Percentiles rank a stretch among this genome's conserved stretches.
Evolutionary conservation across 2,329 filamentous ascomycete genomes (phyloP).

Genomic region (Phoma herbarum): DNA sequence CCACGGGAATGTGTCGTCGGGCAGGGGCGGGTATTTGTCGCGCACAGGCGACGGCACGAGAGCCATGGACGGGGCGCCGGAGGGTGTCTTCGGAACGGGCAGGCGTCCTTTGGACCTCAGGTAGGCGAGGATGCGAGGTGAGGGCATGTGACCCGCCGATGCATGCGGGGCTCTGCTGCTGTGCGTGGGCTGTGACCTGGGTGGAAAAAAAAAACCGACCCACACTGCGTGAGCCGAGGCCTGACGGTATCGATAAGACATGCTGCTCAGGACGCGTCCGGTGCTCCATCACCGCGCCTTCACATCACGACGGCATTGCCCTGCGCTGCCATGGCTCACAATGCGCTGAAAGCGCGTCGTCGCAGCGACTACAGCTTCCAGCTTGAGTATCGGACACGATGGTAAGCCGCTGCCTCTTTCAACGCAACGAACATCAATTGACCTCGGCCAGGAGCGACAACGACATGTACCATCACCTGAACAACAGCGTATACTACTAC

Average conservation of each 20-base stretch:
- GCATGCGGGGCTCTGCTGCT: conserved; percentile 17
- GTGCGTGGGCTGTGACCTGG: conserved; percentile 9
- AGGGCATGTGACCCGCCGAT: conserved; percentile 47
- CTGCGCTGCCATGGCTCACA: conserved; percentile 35
- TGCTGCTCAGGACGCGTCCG: background rate
- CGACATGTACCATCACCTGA: conserved; percentile 94
- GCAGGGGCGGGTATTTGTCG: conserved; percentile 42
- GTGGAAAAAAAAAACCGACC: conserved; percentile 12
- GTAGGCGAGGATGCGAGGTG: conserved; percentile 61
- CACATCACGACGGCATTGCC: background rate
- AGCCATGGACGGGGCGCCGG: conserved; percentile 54
- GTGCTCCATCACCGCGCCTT: background rate
- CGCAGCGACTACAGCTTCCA: conserved; percentile 79
- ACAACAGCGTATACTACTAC: conserved; percentile 87
- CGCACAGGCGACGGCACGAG: conserved; percentile 48
- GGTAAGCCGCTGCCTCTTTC: conserved; percentile 60
- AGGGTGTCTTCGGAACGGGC: conserved; percentile 29
- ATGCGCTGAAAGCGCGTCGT: conserved; percentile 64
- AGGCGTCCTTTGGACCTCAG: conserved; percentile 59
- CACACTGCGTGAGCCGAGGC: conserved; percentile 12
- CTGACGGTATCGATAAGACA: conserved; percentile 16
- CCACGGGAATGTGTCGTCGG: conserved; percentile 50
- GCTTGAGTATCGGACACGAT: conserved; percentile 86
- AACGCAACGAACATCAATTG: conserved; percentile 5
- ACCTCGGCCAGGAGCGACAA: conserved; percentile 74